Evolutionary conservation across 768 basidiomycete genomes (phyloP).

Genomic region (Pleurotus ostreatus): DNA sequence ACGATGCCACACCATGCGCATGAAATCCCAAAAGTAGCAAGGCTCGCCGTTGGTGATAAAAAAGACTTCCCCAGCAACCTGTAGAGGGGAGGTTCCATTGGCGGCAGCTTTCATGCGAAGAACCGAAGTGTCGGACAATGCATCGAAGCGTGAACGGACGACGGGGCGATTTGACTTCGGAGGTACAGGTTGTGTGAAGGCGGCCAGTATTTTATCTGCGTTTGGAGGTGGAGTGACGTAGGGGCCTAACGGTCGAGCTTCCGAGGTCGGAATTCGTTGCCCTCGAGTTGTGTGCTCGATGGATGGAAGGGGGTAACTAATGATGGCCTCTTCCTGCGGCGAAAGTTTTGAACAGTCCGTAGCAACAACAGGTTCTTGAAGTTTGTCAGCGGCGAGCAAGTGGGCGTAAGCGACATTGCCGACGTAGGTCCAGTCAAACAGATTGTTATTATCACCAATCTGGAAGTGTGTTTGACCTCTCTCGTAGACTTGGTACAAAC

Average conservation of each 20-base stretch:
- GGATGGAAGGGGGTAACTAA: constrained; percentile 52
- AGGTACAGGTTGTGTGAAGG: constrained; percentile 47
- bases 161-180: constrained; percentile 45
- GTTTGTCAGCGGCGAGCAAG: constrained; percentile 87
- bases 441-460: constrained; percentile 88
- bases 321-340: constrained; percentile 34
- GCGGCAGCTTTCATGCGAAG: constrained; percentile 42
- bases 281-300: constrained; percentile 63
- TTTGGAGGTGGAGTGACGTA: constrained; percentile 60
- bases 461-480: constrained; percentile 87
- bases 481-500: constrained; percentile 76
- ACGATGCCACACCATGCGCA: constrained; percentile 72
- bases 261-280: constrained; percentile 71
- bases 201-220: constrained; percentile 50
- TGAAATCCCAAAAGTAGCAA: constrained; percentile 93
- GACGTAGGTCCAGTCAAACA: constrained; percentile 97
- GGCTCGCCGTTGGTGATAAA: constrained; percentile 98
- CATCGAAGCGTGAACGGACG: constrained; percentile 79
- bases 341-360: constrained; percentile 40
- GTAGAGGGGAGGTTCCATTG: constrained; percentile 51
- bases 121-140: constrained; percentile 58
- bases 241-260: constrained; percentile 81
- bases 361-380: constrained; percentile 44
- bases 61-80: constrained; percentile 90
- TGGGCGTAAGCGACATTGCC: constrained; percentile 94